Conservation (phyloP, 768 basidiomycete genomes). For the Clavaria fumosa region DNA sequence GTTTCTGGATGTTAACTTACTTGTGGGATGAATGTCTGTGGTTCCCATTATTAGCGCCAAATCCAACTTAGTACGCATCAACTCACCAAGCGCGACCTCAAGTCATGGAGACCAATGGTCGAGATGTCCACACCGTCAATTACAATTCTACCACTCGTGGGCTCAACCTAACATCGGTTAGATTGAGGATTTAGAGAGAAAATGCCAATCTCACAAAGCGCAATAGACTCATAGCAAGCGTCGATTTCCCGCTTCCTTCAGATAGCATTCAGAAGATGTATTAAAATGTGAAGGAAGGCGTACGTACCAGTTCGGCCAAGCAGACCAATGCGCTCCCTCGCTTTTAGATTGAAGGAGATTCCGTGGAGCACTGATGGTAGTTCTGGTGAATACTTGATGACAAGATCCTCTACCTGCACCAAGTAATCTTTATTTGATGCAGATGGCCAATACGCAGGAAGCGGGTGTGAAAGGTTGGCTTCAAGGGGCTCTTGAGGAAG, state of each 20-base stretch:
- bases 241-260: conserved; percentile 63
- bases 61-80: neutral
- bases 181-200: conserved; percentile 2
- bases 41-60: conserved; percentile 1
- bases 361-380: conserved; percentile 66
- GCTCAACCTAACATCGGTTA: conserved; percentile 40
- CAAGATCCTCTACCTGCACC: conserved; percentile 57
- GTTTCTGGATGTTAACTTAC: conserved; percentile 14
- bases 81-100: conserved; percentile 59
- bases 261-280: neutral
- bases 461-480: conserved; percentile 54
- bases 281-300: neutral
- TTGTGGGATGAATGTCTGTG: conserved; percentile 68
- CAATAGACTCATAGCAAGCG: conserved; percentile 73
- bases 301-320: conserved; percentile 56
- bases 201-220: conserved; percentile 43
- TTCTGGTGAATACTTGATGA: conserved; percentile 72
- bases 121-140: conserved; percentile 86
- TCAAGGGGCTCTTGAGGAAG: conserved; percentile 79
- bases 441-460: conserved; percentile 91
- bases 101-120: conserved; percentile 68
- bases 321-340: conserved; percentile 63
- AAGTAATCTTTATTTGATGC: conserved; percentile 41
- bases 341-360: conserved; percentile 56
- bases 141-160: conserved; percentile 54